Base-by-base conservation (phyloP, 2,329 filamentous ascomycete genomes). In the Trichoderma pleuroti region DNA sequence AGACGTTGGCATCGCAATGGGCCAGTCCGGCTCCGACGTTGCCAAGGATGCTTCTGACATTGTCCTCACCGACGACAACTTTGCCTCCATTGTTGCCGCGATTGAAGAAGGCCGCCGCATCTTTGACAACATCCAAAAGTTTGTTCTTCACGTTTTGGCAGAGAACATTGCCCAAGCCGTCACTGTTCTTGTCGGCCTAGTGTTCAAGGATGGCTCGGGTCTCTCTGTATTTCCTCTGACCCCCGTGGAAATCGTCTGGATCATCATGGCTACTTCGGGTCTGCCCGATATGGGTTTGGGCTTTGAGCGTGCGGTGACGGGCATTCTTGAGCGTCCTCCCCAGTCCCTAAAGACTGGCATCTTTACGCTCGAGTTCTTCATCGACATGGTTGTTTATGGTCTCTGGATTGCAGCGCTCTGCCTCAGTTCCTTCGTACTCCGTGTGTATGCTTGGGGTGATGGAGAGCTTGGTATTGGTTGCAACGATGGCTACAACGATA, bases 61-160 rank as follows among this genome's bases (percentile, higher is more conserved):
- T 80, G 90, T 93, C 26, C 80, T 93, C 42, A 92, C 89, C 0
- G 89, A 92, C 75, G 91, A 92, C 73, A 92, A 92, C 78, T 93
- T 92, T 74, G 89, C 90, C 2, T 90, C 87, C 5, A 92, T 92
- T 64, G 85, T 92, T 28, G 89, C 90, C 69, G 90, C 90, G 4
- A 87, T 92, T n/a, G 89, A 91, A 76, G 90, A 92, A 79, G 90
- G 90, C 3, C 86, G 90, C 36, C 84, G 90, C 54, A 90, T 92
- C 79, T 92, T 92, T 77, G 90, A 92, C 75, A 92, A 92, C 72
- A 92, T 92, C 60, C 90, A 92, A 74, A 92, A 92, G 75, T 92
- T 92, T 75, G 87, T 92, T 56, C 83, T 92, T 2, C 90, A 90
- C 75, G 82, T 92, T 46, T 80, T 92, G 62, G 87, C 89, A 0